A percentile compares a stretch with the other conserved stretches of the same genome.
Evolutionary conservation across 83 land plant genomes (phyloP).

Genomic region (Diphasiastrum complanatum): DNA sequence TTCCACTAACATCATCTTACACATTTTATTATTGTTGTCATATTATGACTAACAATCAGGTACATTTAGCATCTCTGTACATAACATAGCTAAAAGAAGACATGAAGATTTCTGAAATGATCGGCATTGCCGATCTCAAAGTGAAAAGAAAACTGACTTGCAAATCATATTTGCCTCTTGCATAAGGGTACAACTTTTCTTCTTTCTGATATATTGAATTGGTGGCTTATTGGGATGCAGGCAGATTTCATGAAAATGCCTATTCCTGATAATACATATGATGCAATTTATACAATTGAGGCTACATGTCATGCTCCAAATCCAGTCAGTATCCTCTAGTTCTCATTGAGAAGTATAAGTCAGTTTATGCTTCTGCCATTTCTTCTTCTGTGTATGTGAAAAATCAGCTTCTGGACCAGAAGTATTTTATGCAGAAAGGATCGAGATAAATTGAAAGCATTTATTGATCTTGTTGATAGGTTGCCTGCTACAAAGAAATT

Average conservation of each 20-base stretch:
- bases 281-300: constrained; percentile 97
- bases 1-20: no score
- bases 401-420: neutral
- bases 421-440: neutral
- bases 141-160: neutral
- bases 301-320: constrained; percentile 99
- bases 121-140: neutral
- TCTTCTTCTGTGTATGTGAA: neutral
- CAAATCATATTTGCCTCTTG: neutral
- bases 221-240: constrained; percentile 32
- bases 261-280: constrained; percentile 64
- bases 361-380: neutral
- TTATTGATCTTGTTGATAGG: constrained; percentile 29
- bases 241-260: constrained; percentile 99
- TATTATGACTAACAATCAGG: no score
- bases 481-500: constrained; percentile 89
- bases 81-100: neutral
- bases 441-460: neutral
- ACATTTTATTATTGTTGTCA: no score
- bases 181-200: neutral
- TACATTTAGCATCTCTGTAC: neutral
- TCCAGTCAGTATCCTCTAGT: constrained; percentile 42
- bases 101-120: neutral
- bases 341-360: no score
- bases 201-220: constrained; percentile 15